Evolutionary conservation across 306 rosid species (phyloP), one percentile per base, ranked within the genome.

Genomic region (Castanospermum australe): DNA sequence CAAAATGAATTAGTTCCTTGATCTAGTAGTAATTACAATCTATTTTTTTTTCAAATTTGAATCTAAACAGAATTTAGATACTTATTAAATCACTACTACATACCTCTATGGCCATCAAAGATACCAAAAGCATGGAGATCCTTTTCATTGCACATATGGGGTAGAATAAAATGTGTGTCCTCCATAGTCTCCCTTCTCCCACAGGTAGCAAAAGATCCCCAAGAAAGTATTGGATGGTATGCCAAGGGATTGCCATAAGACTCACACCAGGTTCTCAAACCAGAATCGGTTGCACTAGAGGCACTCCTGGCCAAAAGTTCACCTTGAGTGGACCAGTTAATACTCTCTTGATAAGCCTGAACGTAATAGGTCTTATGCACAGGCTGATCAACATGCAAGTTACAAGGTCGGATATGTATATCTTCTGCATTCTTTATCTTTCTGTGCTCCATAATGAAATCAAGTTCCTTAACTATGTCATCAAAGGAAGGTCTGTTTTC

Each of bases 151-250:
- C 87, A 80, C 76, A 91, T 20, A 66, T 79, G 84, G 38, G 96
- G 99, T 71, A 87, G 83, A 72, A 93, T 84, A 74, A 92, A 92
- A 93, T 91, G 94, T 15, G 93, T 85, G 72, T 95, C 99, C 93
- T 95, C 99, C 99, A 91, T 93, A 22, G 89, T 80, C 89, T 95
- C 98, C 87, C 99, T 87, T 88, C 92, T 89, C 57, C 98, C 99
- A 57, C 97, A 85, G 39, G 99, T 90, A 59, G 99, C 93, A 79
- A 87, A 92, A 78, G 98, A 95, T 80, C 99, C 99, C 90, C 92
- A 90, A 55, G 97, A 88, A 71, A 95, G 91, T 79, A 66, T 54
- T 59, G 99, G 98, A 77, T 36, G 69, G 84, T 92, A 88, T 33
- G 72, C 87, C 66, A 65, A 71, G 33, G 84, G 76, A 62, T 87